Base-by-base conservation (phyloP, 1,284 basidiomycete species). In the Pyrrhoderma noxium region DNA sequence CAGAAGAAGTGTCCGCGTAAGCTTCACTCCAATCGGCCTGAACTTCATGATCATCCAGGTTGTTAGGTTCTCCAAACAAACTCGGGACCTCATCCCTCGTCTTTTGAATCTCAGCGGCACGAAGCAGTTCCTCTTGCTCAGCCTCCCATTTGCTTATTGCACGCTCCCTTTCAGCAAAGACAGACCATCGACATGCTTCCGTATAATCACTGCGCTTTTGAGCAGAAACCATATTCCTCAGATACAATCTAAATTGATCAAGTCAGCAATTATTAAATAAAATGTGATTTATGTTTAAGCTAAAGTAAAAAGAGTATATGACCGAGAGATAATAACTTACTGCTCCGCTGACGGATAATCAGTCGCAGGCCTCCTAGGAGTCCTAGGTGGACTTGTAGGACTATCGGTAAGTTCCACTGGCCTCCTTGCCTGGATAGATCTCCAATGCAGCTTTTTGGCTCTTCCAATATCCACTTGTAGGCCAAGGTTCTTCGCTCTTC, bases 391-490 rank as follows among this genome's bases (percentile, higher is more conserved):
- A 27, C 45, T 51, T 8, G 11, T 43, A 4, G 41, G 49, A 19
- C 53, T 35, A 3, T 43, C 21, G 16, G 53, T 51, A n/a, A 55
- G 21, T 3, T 45, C 21, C 8, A 51, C 53, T 2, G 53, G 53
- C 13, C 27, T 44, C 16, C 53, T 48, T 4, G 49, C 49, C 45
- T 55, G 53, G n/a, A 55, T 55, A 2, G 53, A 51, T 2, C 45
- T 41, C 53, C 53, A 55, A 23, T 51, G 44, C 3, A 55, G 45
- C 21, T 45, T 25, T 39, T 47, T 51, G 8, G 79, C 79, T 35
- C 64, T 65, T 8, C 58, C 47, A 23, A 69, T 69, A 60, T 76
- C 65, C 40, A 81, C 62, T 25, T 54, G 56, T 7, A 80, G 71
- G 8, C 70, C 66, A 11, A 73, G 67, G 21, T 59, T 56, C 16